Base-by-base conservation (phyloP, 495 filamentous ascomycete species). In the Patellaria atrata region DNA sequence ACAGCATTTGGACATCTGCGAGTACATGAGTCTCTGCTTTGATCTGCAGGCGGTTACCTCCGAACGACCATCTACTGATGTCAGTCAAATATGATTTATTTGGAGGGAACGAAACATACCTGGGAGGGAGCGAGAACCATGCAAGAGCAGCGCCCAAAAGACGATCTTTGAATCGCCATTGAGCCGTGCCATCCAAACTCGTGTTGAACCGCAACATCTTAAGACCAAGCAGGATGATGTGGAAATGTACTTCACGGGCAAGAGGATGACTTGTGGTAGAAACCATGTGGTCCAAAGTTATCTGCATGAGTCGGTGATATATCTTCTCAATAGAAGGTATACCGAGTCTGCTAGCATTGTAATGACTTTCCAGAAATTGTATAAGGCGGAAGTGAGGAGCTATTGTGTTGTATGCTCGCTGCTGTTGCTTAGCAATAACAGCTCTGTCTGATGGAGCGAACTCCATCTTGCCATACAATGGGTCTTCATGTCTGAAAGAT, bases 301-400 rank as follows among this genome's bases (percentile, higher is more conserved):
- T 59, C 39, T 71, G 66, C 36, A 94, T 70, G 23, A 94, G 57
- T 22, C 85, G 79, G 37, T 75, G 65, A 53, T 93, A 94, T 4
- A 83, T 61, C 35, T 70, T 70, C 38, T 91, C 80, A 5, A 77
- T 76, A 44, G 94, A 75, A 2, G 74, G 64, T 40, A 75, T 91
- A 4, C 78, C 76, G 9, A 94, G 60, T 17, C 84, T 71, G 14
- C 79, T 83, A 7, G 91, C 83, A 58, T 79, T 92, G 63, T 86
- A 99, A 48, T 94, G 87, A 48, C 85, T 94, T 26, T 72, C 77
- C 27, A 99, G 68, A 50, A 94, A 86, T 38, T 94, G 83, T 31
- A 94, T 58, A 13, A 99, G 58, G 19, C 77, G 74, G 24, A 80
- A 68, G 53, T 99, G 91, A 5, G 91, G 91, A 22, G 79, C 73